Percentiles rank a stretch among this genome's conserved stretches.
Evolutionary conservation across 2,329 filamentous ascomycete genomes (phyloP).

Genomic region (Blastomyces parvus): DNA sequence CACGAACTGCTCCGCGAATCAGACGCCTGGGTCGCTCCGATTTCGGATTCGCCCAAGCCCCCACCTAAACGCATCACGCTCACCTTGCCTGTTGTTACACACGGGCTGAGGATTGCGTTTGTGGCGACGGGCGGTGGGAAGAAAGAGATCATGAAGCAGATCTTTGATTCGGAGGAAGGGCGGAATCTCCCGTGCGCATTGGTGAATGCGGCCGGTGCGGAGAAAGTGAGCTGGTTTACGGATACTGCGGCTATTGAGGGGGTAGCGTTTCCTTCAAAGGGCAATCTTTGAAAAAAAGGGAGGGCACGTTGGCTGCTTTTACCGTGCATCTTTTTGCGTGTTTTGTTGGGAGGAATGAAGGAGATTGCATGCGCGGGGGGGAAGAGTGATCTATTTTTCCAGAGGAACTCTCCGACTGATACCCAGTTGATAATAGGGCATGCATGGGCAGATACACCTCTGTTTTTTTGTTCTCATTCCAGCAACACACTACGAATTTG

Average conservation of each 20-base stretch:
- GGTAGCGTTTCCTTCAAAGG: conserved; percentile 69
- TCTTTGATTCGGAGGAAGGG: conserved; percentile 71
- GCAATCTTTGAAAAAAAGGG: conserved; percentile 43
- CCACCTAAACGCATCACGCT: conserved; percentile 85
- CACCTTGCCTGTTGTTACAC: conserved; percentile 79
- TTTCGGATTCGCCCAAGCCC: conserved; percentile 90
- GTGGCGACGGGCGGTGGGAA: conserved; percentile 84
- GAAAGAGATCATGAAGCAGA: conserved; percentile 83
- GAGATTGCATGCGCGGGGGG: not conserved
- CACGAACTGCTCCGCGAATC: conserved; percentile 78
- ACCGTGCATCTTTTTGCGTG: not conserved
- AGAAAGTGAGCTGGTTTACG: conserved; percentile 92
- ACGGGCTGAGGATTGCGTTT: conserved; percentile 79
- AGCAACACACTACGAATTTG: not conserved
- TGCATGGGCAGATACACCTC: not conserved
- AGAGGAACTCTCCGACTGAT: not conserved
- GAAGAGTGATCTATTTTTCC: not conserved
- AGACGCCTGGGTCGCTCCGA: conserved; percentile 83
- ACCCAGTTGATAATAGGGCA: not conserved
- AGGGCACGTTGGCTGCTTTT: too few relatives aligned
- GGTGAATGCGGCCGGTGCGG: conserved; percentile 73
- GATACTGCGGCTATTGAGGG: conserved; percentile 78
- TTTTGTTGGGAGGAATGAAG: not conserved
- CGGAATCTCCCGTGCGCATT: conserved; percentile 70
- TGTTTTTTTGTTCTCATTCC: not conserved